Percentiles rank a stretch among this genome's conserved stretches.
phyloP scores from a whole-genome alignment of 2,329 filamentous ascomycete species.

The Fusarium sp. region DNA sequence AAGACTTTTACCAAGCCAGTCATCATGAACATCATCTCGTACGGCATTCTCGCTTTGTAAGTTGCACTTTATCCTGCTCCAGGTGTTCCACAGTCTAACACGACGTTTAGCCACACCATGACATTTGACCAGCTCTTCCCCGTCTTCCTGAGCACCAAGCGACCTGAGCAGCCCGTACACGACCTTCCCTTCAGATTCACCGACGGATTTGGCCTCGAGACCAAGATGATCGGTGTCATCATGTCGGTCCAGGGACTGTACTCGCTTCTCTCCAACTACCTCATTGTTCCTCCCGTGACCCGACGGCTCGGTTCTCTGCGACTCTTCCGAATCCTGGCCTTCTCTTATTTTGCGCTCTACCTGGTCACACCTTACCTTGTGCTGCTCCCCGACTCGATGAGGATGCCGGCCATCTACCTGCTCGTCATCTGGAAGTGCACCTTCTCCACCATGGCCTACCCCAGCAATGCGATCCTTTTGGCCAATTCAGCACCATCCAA shows the following conservation, averaged over 20 bases:
- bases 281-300: conserved; percentile 83
- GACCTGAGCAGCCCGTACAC: conserved; percentile 59
- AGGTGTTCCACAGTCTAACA: conserved; percentile 23
- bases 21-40: conserved; percentile 85
- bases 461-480: conserved; percentile 86
- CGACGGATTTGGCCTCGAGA: conserved; percentile 84
- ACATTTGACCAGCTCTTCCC: conserved; percentile 95
- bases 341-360: conserved; percentile 89
- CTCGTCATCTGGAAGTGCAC: conserved; percentile 92
- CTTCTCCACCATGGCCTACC: conserved; percentile 89
- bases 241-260: conserved; percentile 89
- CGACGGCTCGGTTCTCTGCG: conserved; percentile 78
- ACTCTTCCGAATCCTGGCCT: conserved; percentile 82
- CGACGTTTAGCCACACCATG: conserved; percentile 82
- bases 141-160: conserved; percentile 81
- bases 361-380: conserved; percentile 88
- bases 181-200: conserved; percentile 87
- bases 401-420: conserved; percentile 78
- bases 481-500: conserved; percentile 88
- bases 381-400: conserved; percentile 75
- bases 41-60: conserved; percentile 94
- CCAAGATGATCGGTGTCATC: conserved; percentile 86
- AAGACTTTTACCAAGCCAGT: conserved; percentile 86
- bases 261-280: conserved; percentile 85
- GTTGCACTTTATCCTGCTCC: conserved; percentile 50